Evolutionary conservation across 139 green algal genomes (phyloP).

Genomic region (Limnomonas spitsbergensis): DNA sequence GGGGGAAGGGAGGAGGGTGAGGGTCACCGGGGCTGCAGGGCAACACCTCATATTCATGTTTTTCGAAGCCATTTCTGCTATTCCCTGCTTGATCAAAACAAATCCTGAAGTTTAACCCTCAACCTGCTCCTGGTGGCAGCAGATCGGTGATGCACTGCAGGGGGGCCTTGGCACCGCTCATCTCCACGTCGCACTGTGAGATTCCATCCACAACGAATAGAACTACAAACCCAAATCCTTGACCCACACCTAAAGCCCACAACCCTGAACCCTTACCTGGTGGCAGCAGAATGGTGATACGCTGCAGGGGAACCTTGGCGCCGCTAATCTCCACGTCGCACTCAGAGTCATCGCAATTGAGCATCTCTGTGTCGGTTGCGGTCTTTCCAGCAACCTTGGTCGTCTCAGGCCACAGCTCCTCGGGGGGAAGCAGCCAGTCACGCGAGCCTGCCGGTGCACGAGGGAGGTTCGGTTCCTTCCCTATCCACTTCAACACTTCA

Average conservation of each 20-base stretch:
- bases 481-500: too few species aligned
- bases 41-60: too few species aligned
- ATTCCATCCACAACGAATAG: too few species aligned
- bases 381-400: constrained; percentile 30
- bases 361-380: constrained; percentile 64
- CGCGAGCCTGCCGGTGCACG: constrained; percentile 22
- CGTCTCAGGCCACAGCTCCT: constrained; percentile 38
- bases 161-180: constrained; percentile 54
- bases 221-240: too few species aligned
- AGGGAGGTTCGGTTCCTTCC: too few species aligned
- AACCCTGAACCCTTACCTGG: too few species aligned
- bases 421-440: constrained; percentile 48
- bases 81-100: too few species aligned
- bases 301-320: constrained; percentile 69
- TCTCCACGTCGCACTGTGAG: constrained; percentile 49
- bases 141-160: constrained; percentile 67
- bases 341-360: constrained; percentile 40
- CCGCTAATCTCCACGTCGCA: constrained; percentile 52
- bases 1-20: not conserved
- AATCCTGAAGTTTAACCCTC: too few species aligned
- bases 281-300: constrained; percentile 59
- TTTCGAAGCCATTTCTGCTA: too few species aligned
- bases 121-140: constrained; percentile 53
- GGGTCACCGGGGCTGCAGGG: too few species aligned
- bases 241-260: too few species aligned